Evolutionary conservation across 192 early-diverging fungal genomes (phyloP).

Genomic region (Chytriomyces sp.): DNA sequence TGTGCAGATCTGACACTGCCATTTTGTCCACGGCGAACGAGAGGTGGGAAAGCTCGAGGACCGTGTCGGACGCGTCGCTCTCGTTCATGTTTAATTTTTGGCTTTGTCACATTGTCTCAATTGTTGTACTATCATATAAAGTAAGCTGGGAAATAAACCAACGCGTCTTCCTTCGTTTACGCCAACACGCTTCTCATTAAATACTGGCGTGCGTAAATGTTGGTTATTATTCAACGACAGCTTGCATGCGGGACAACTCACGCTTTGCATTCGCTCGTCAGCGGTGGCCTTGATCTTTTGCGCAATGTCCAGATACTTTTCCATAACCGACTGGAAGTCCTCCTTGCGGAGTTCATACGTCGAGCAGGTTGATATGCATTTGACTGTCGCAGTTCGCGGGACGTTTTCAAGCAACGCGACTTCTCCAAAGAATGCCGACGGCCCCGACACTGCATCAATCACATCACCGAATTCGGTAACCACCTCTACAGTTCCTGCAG

Average conservation of each 20-base stretch:
- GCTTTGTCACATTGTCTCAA: background rate
- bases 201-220: conserved; percentile 22
- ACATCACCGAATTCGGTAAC: conserved; percentile 48
- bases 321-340: conserved; percentile 43
- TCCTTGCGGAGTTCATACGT: conserved; percentile 46
- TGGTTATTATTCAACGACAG: background rate
- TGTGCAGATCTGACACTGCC: background rate
- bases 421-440: conserved; percentile 62
- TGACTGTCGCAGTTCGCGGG: conserved; percentile 55
- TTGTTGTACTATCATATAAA: too few relatives aligned
- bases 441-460: conserved; percentile 45
- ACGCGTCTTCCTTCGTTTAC: conserved; percentile 4
- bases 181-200: conserved; percentile 57
- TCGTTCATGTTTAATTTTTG: background rate
- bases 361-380: conserved; percentile 45
- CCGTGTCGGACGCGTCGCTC: background rate
- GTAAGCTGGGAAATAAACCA: background rate
- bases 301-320: conserved; percentile 44
- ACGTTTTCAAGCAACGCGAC: conserved; percentile 60
- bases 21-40: background rate
- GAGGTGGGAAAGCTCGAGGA: background rate
- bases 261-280: conserved; percentile 48
- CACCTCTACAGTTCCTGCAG: conserved; percentile 55
- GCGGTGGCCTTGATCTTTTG: conserved; percentile 49
- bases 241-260: background rate